Evolutionary conservation across 176 grass and related monocot genomes (phyloP), one percentile per base, ranked within the genome.

Genomic region (Musa itinerans): DNA sequence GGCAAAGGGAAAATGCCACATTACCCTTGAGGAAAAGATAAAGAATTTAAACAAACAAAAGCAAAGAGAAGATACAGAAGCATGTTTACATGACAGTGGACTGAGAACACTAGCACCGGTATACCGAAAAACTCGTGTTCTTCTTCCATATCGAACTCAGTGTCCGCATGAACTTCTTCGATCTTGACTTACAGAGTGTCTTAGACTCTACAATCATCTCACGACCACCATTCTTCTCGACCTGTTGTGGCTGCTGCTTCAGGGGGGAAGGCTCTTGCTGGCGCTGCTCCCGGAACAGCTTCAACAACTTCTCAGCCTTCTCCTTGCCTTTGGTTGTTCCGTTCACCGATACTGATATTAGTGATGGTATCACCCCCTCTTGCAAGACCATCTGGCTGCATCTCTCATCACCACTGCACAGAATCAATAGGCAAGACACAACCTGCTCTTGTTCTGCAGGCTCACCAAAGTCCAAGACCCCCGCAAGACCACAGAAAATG

Each of bases 201-300:
- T 43, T 43, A 0, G 4, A 43, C 34, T 43, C 34, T 43, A 43
- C 4, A 6, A 43, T 43, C 34, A 0, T 43, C 3, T 43, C 34
- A 0, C 34, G 4, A 43, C 34, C 34, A 43, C 34, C 34, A 43
- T 43, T 6, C 34, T 43, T 43, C 3, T 43, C 34, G 34, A 43
- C 34, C 67, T 72, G 86, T 50, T 78, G 90, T 13, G 58, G 66
- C 52, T 89, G 87, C 78, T 88, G 82, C 4, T 26, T 71, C 20
- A 78, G 43, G 59, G 78, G 66, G 6, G 69, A 84, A 29, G 58
- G 58, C 25, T 84, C 82, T 74, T 78, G 80, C 64, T 96, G 89
- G 75, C 92, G 65, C 67, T 92, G 92, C 69, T 96, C 92, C 55
- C 92, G 79, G 78, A 96, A 96, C 65, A 96, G 82, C 79, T 89